phyloP scores from a whole-genome alignment of 352 stramenopile species.

The Phytophthora macrochlamydospora region DNA sequence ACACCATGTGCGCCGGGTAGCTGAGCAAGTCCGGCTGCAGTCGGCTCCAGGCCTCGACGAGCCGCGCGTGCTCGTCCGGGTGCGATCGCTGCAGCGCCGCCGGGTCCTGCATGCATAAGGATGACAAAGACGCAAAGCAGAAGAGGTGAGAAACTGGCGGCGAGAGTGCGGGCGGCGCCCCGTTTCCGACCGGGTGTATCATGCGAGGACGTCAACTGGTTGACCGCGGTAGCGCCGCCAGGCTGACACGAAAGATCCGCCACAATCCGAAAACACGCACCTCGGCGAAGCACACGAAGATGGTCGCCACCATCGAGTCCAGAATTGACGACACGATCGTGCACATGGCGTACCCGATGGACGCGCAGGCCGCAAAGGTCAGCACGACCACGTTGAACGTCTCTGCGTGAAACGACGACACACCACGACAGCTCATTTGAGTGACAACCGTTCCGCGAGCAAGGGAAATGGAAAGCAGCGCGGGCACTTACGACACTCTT shows the following conservation, averaged over 20 bases:
- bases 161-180: constrained; percentile 16
- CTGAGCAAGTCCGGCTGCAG: constrained; percentile 76
- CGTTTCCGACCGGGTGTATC: constrained; percentile 43
- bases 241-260: constrained; percentile 5
- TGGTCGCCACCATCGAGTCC: constrained; percentile 84
- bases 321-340: constrained; percentile 83
- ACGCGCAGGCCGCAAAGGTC: constrained; percentile 73
- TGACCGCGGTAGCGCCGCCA: constrained; percentile 23
- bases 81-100: constrained; percentile 71
- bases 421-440: constrained; percentile 7
- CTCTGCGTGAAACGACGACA: constrained; percentile 40
- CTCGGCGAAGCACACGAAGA: constrained; percentile 90
- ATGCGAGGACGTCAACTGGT: constrained; percentile 12
- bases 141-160: constrained; percentile 24
- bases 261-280: constrained; percentile 38
- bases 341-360: constrained; percentile 87
- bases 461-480: constrained; percentile 4
- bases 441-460: neutral
- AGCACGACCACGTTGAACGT: constrained; percentile 86
- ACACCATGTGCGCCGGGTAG: constrained; percentile 42
- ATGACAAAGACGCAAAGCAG: constrained; percentile 6
- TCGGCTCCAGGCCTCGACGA: constrained; percentile 71
- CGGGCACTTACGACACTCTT: constrained; percentile 65
- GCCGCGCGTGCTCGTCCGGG: constrained; percentile 70
- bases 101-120: constrained; percentile 48